Evolutionary conservation across 495 filamentous ascomycete species (phyloP).

Genomic region (Aspergillus funiculosus): DNA sequence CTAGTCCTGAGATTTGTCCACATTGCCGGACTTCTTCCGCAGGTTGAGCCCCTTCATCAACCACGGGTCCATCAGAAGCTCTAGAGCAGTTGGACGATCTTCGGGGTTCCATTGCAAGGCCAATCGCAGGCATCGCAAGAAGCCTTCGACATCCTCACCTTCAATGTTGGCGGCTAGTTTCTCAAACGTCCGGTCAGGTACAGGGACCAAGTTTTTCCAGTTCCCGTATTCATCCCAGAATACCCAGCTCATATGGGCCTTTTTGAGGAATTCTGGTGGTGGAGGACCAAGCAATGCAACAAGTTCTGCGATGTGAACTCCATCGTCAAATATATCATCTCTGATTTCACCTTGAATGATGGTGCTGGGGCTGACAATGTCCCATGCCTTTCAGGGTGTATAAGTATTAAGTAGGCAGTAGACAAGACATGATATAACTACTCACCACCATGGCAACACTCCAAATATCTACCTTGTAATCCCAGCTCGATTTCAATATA

Average conservation of each 20-base stretch:
- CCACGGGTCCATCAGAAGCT: constrained; percentile 39
- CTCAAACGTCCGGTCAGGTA: constrained; percentile 20
- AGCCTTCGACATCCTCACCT: constrained; percentile 29
- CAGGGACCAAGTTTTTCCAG: constrained; percentile 20
- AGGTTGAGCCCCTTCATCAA: constrained; percentile 31
- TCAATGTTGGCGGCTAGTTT: constrained; percentile 12
- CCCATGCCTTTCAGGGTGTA: constrained; percentile 18
- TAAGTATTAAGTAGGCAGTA: background rate
- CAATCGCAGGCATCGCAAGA: constrained; percentile 33
- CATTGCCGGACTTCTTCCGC: too few species aligned
- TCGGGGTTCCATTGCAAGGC: constrained; percentile 43
- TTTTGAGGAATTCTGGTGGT: constrained; percentile 27
- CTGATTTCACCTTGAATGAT: constrained; percentile 14
- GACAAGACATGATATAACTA: background rate
- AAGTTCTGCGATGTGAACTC: constrained; percentile 34
- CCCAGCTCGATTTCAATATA: constrained; percentile 32
- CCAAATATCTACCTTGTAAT: constrained; percentile 38
- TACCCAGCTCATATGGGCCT: constrained; percentile 15
- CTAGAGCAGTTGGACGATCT: constrained; percentile 34
- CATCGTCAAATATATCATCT: constrained; percentile 21
- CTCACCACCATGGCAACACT: constrained; percentile 38
- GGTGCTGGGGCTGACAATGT: constrained; percentile 16
- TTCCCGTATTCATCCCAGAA: constrained; percentile 23
- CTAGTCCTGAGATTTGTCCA: too few species aligned
- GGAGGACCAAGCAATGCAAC: constrained; percentile 39